Conservation (phyloP, 2,329 filamentous ascomycete genomes). For the Metarhizium brunneum region DNA sequence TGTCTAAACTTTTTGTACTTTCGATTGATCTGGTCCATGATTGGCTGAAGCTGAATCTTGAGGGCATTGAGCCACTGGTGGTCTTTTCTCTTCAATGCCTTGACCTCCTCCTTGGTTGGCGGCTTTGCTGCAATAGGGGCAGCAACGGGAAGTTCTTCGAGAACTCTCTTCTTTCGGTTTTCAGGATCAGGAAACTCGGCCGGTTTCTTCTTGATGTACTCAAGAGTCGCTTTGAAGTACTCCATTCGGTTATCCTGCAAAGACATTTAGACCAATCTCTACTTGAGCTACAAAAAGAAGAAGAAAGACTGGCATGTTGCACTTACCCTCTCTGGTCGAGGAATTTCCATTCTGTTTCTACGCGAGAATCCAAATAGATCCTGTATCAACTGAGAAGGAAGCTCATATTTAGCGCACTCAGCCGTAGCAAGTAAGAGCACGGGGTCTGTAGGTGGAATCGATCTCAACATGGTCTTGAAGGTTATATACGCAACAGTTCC, state of each 20-base stretch:
- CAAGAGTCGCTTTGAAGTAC: slow-evolving; percentile 68
- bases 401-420: slow-evolving; percentile 55
- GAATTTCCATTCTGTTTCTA: slow-evolving; percentile 65
- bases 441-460: slow-evolving; percentile 82
- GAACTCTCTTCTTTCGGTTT: slow-evolving; percentile 75
- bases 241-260: slow-evolving; percentile 53
- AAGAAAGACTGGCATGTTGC: background rate
- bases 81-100: slow-evolving; percentile 72
- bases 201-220: slow-evolving; percentile 71
- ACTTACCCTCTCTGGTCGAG: slow-evolving; percentile 54
- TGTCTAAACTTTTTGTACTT: slow-evolving; percentile 84
- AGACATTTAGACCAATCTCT: background rate
- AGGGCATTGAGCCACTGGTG: slow-evolving; percentile 75
- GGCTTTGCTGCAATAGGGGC: slow-evolving; percentile 60
- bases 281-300: background rate
- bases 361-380: slow-evolving; percentile 81
- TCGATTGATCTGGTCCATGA: slow-evolving; percentile 93
- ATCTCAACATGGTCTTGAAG: slow-evolving; percentile 72
- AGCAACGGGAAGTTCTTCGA: slow-evolving; percentile 69
- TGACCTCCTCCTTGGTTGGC: slow-evolving; percentile 69
- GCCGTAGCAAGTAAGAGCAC: slow-evolving; percentile 81
- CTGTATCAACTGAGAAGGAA: slow-evolving; percentile 55
- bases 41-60: slow-evolving; percentile 82
- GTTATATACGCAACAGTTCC: slow-evolving; percentile 64
- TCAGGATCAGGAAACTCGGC: slow-evolving; percentile 79